Conservation (phyloP, 2,329 filamentous ascomycete genomes). For the Alternaria longipes region DNA sequence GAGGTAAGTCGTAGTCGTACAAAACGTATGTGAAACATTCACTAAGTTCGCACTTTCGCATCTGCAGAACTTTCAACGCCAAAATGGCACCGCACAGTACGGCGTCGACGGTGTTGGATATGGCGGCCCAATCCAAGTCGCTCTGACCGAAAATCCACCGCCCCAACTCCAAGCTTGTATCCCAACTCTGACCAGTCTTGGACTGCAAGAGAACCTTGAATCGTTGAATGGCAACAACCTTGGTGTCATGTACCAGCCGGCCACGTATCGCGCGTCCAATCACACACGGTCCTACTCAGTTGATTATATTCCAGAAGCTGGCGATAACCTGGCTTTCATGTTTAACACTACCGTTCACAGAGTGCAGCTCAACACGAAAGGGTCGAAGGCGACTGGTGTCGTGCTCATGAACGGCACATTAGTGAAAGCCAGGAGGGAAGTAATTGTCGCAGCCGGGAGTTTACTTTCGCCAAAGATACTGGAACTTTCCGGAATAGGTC, state of each 20-base stretch:
- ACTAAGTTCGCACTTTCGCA: neutral
- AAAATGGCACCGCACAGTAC: conserved; percentile 29
- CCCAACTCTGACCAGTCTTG: conserved; percentile 58
- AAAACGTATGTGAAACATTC: neutral
- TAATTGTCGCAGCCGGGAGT: conserved; percentile 34
- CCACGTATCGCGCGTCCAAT: conserved; percentile 58
- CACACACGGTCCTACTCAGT: conserved; percentile 61
- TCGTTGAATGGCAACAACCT: conserved; percentile 61
- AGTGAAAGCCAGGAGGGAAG: conserved; percentile 40
- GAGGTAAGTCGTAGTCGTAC: neutral
- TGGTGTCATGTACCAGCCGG: conserved; percentile 59
- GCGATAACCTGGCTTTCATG: conserved; percentile 54
- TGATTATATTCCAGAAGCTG: conserved; percentile 53
- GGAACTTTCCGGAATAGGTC: conserved; percentile 35
- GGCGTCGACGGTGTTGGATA: conserved; percentile 35
- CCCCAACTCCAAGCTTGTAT: conserved; percentile 56
- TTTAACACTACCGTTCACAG: conserved; percentile 49
- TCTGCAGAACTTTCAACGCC: conserved; percentile 38
- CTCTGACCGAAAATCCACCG: conserved; percentile 54
- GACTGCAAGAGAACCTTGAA: conserved; percentile 51
- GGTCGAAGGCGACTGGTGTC: conserved; percentile 36
- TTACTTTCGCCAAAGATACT: conserved; percentile 31
- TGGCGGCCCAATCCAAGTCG: conserved; percentile 41
- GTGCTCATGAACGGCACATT: conserved; percentile 31
- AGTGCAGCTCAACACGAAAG: conserved; percentile 42